Base-by-base conservation (phyloP, 2,329 filamentous ascomycete species). In the Zymoseptoria tritici region DNA sequence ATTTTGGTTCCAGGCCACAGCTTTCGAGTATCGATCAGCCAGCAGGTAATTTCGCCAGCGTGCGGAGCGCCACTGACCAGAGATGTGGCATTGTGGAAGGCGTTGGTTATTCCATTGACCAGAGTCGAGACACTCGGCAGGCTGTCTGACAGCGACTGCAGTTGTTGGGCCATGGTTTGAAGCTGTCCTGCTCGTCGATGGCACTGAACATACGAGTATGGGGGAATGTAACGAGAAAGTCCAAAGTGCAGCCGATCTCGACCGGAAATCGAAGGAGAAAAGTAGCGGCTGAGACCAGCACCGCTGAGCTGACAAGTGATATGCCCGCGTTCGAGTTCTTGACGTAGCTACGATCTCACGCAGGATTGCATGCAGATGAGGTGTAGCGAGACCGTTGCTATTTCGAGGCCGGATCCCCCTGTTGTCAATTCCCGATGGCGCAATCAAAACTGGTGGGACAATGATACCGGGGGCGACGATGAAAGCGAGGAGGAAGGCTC, bases 1-100 rank as follows among this genome's bases (percentile, higher is more conserved):
- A 81, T 80, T 58, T 74, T 74, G 49, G 73, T 68, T 20, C 78
- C 78, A 0, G 74, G 73, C 79, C 79, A 81, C 57, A 81, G 60
- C 4, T 69, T 67, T 22, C 79, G 71, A 13, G 78, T 80, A 63
- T 81, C 79, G 21, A 81, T 71, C 24, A 81, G 73, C 79, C 79
- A 81, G 68, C 77, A 79, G 46, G 74, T 77, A 55, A 79, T 62
- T 24, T 68, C 67, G 57, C 68, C 66, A 49, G 58, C 53, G 26
- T 63, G 55, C 9, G 57, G 52, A 16, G 60, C 60, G 24, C 55
- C 54, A 46, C 36, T n/a, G 21, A 53, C 22, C n/a, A 29, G 16
- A 4, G 53, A 49, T 13, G 55, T 54, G 57, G 60, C 54, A 20
- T 57, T 54, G 52, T 63, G 58, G 29, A 66, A 60, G 54, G 55